phyloP scores from a whole-genome alignment of 2,329 filamentous ascomycete species.

The Dactylellina parvicollis region DNA sequence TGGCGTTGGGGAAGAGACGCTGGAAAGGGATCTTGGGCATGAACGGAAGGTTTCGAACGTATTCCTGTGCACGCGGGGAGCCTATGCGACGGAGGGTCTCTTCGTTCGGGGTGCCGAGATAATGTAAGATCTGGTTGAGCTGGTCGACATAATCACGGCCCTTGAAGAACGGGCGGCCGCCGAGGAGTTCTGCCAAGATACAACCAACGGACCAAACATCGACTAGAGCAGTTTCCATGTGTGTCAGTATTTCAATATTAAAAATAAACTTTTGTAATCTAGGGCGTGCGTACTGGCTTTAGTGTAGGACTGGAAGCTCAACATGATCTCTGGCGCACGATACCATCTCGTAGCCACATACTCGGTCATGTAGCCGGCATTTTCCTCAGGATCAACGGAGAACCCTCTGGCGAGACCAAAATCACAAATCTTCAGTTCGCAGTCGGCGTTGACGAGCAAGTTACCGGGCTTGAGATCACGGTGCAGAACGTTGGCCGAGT shows the following conservation, averaged over 20 bases:
- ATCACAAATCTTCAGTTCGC: slow-evolving; percentile 98
- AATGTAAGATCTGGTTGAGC: slow-evolving; percentile 98
- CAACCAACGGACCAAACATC: slow-evolving; percentile 99
- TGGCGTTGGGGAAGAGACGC: slow-evolving; percentile 88
- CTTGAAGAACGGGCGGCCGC: slow-evolving; percentile 98
- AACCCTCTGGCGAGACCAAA: slow-evolving; percentile 97
- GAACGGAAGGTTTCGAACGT: slow-evolving; percentile 92
- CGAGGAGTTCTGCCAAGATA: slow-evolving; percentile 93
- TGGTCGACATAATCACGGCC: slow-evolving; percentile 99
- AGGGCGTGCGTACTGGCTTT: slow-evolving; percentile 86
- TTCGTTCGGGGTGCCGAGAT: slow-evolving; percentile 94
- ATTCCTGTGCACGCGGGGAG: slow-evolving; percentile 94
- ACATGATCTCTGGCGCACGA: slow-evolving; percentile 97
- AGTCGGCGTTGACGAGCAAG: slow-evolving; percentile 96
- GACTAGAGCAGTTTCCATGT: slow-evolving; percentile 67
- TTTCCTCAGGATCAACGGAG: slow-evolving; percentile 96
- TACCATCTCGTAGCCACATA: slow-evolving; percentile 99
- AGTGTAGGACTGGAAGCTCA: slow-evolving; percentile 99
- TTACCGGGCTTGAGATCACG: slow-evolving; percentile 98
- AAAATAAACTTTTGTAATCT: slow-evolving; percentile 1
- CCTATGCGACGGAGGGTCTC: slow-evolving; percentile 93
- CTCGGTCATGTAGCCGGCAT: slow-evolving; percentile 99
- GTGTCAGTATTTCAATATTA: slow-evolving; percentile 8
- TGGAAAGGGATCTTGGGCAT: slow-evolving; percentile 95
- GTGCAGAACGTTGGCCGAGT: slow-evolving; percentile 97